Evolutionary conservation across 1,284 basidiomycete species (phyloP), one percentile per base, ranked within the genome.

Genomic region (Chondrostereum purpureum): DNA sequence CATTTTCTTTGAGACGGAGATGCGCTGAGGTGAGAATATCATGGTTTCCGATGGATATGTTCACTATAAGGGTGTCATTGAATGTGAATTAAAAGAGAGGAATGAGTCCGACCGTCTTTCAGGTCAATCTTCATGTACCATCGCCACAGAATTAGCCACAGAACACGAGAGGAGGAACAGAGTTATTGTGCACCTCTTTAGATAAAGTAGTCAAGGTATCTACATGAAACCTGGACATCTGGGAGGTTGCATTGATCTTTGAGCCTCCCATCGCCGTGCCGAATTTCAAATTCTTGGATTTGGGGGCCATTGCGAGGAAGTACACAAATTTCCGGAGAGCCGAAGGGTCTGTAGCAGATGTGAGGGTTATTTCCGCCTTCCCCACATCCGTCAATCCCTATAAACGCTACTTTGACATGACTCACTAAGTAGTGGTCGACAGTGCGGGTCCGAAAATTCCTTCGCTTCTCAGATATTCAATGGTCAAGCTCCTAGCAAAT

Each of bases 1-100:
- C 62, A 10, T 75, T 73, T 4, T 62, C 62, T 53, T 77, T 77
- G 31, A 82, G 58, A 50, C 70, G 65, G 6, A 82, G 58, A 47
- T 77, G 70, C 0, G 73, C 69, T 50, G 77, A 73, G 3, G 60
- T 56, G n/a, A 82, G 60, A 6, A 83, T 59, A 24, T 80, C 74
- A 18, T 59, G 63, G 21, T 69, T 62, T 14, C 71, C 74, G 8
- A 82, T 64, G 4, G 67, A 55, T 21, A 79, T 58, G 10, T 59
- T 67, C 17, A 78, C 70, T 31, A 31, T 31, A 31, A 31, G 8
- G 27, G 27, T 8, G 27, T n/a, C 27, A n/a, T 31, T 31, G n/a
- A 8, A 31, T 8, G 27, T 8, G 27, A 31, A 31, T 8, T 8
- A n/a, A n/a, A 31, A 31, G 27, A 31, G 27, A 31, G 27, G 27